Evolutionary conservation across 768 basidiomycete species (phyloP), one percentile per base, ranked within the genome.

Genomic region (Hirschioporus abietinus): DNA sequence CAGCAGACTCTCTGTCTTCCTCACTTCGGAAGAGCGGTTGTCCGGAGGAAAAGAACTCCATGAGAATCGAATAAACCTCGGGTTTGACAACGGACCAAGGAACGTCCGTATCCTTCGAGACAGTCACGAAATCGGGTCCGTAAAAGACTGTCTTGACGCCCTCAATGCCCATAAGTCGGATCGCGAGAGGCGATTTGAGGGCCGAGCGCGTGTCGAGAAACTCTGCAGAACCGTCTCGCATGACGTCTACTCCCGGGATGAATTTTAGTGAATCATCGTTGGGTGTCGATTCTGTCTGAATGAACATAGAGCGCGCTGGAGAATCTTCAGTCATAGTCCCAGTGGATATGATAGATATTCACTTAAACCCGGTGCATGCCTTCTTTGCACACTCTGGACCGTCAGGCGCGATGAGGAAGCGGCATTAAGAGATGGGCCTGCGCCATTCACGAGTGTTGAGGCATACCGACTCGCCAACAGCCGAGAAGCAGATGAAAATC

Each of bases 241-340:
- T 95, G 30, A 99, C 95, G 30, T 88, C 76, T 25, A 89, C 83
- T 0, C 97, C 97, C 0, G 96, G 97, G 67, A 99, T 95, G 79
- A 99, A 99, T 77, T 99, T 99, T 64, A 99, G 85, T 0, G 96
- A 96, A 75, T 98, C 95, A 35, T 94, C 93, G 76, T 99, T 99
- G 0, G 97, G 97, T 0, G 97, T 99, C 10, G 89, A 87, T 79
- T 98, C 96, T 5, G 96, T 99, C 78, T 99, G 97, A 66, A 99
- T 97, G 81, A 99, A 99, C 96, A 98, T 96, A 65, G 91, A 90
- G 25, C 95, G 87, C 35, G 79, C 92, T 93, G 67, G 27, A 26
- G 23, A 24, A 1, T 18, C 20, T 25, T 61, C 60, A 61, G 60
- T 24, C 60, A 24, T 9, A 61, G 3, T 61, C 3, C 30, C 30